Conservation (phyloP, 331 rosid species). For the Rhamnella rubrinervis region DNA sequence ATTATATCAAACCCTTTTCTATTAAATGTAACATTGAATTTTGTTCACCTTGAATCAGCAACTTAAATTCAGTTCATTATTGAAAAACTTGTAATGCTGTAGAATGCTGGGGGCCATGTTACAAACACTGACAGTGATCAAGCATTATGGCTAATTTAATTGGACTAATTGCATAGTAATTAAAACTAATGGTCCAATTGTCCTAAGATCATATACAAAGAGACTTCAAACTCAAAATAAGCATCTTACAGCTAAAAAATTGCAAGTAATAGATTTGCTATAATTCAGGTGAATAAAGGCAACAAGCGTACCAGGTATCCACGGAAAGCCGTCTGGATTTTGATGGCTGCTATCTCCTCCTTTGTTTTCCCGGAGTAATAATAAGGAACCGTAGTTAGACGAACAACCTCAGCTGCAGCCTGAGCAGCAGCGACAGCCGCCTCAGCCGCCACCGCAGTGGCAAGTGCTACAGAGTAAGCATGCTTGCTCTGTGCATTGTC, state of each 20-base stretch:
- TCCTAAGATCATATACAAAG: not conserved
- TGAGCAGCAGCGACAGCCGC: slow-evolving; percentile 85
- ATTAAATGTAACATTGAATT: slow-evolving; percentile 3
- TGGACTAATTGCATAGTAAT: too few species aligned
- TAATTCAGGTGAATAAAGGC: not conserved
- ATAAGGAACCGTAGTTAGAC: slow-evolving; percentile 33
- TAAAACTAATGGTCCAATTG: not conserved
- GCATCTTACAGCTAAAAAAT: not conserved
- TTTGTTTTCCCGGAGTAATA: slow-evolving; percentile 22
- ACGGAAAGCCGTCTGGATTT: slow-evolving; percentile 58
- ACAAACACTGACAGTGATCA: not conserved
- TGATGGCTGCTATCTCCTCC: slow-evolving; percentile 55
- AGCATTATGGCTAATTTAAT: not conserved
- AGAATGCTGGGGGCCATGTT: not conserved
- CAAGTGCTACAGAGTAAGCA: slow-evolving; percentile 73
- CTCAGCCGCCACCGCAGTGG: slow-evolving; percentile 81
- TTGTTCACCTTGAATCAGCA: slow-evolving; percentile 8
- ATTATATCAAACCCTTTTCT: not conserved
- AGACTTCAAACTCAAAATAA: not conserved
- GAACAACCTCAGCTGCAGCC: slow-evolving; percentile 71
- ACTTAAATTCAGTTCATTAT: not conserved
- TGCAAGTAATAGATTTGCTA: not conserved
- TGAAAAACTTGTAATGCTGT: not conserved
- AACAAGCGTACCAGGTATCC: slow-evolving; percentile 54
- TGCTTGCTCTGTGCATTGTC: slow-evolving; percentile 62